Percentiles rank a stretch among this genome's conserved stretches.
These are phyloP conservation scores for Xylaria longipes DNA, from an alignment of 495 filamentous ascomycete genomes.

Conservation along the genomic window DNA sequence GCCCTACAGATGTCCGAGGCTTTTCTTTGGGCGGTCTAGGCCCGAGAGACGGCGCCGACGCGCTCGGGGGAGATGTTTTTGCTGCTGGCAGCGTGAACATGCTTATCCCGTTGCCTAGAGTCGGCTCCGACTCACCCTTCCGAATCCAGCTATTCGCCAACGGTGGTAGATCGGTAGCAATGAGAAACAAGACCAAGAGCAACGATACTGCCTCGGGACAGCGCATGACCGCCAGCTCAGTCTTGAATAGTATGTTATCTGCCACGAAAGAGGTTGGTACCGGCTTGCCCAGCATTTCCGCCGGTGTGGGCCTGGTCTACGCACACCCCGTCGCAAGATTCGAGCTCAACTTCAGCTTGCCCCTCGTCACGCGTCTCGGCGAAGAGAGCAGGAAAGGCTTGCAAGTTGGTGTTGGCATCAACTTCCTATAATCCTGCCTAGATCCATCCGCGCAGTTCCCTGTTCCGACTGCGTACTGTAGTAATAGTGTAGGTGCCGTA, in stretches of 20 bases:
- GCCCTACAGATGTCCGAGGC: slow-evolving; percentile 91
- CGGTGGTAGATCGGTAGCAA: slow-evolving; percentile 80
- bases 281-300: slow-evolving; percentile 83
- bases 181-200: slow-evolving; percentile 61
- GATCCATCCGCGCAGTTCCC: neutral
- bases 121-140: slow-evolving; percentile 80
- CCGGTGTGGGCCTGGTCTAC: slow-evolving; percentile 90
- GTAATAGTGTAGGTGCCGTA: neutral
- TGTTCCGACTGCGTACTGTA: neutral
- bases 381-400: slow-evolving; percentile 91
- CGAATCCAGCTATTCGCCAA: slow-evolving; percentile 91
- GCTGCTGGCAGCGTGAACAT: slow-evolving; percentile 85
- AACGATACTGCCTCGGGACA: slow-evolving; percentile 42
- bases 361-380: slow-evolving; percentile 76
- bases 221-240: slow-evolving; percentile 45
- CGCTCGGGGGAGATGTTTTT: slow-evolving; percentile 90
- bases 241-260: slow-evolving; percentile 56
- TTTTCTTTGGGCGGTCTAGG: slow-evolving; percentile 90
- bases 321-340: slow-evolving; percentile 91
- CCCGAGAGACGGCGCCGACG: slow-evolving; percentile 81
- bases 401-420: slow-evolving; percentile 92
- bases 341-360: slow-evolving; percentile 92
- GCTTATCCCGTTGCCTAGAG: slow-evolving; percentile 79
- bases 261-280: slow-evolving; percentile 71
- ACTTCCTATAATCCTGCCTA: slow-evolving; percentile 69